phyloP scores from a whole-genome alignment of 352 stramenopile genomes.

The Blastocystis sp. region DNA sequence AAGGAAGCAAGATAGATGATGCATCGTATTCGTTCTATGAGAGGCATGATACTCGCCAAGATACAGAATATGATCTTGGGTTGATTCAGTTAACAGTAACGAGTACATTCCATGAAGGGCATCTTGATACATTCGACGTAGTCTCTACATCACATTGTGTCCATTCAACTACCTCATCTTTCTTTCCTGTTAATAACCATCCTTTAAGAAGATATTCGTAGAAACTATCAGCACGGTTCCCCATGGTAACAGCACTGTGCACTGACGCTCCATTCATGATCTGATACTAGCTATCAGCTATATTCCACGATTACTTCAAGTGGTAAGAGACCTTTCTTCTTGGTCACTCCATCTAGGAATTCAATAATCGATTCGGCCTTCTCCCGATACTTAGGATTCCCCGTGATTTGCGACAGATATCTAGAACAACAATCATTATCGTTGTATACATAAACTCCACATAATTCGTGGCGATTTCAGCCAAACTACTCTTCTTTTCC shows the following conservation, averaged over 20 bases:
- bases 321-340: background rate
- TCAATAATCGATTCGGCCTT: slow-evolving; percentile 74
- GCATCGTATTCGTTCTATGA: slow-evolving; percentile 68
- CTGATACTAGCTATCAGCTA: slow-evolving; percentile 55
- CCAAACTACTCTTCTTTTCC: slow-evolving; percentile 66
- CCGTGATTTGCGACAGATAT: slow-evolving; percentile 75
- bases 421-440: background rate
- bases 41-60: background rate
- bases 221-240: slow-evolving; percentile 78
- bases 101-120: slow-evolving; percentile 72
- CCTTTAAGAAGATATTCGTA: slow-evolving; percentile 97
- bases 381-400: slow-evolving; percentile 71
- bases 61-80: background rate
- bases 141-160: background rate
- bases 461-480: background rate
- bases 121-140: slow-evolving; percentile 71
- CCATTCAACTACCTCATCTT: slow-evolving; percentile 66
- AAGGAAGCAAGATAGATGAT: slow-evolving; percentile 74
- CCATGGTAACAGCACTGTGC: slow-evolving; percentile 71
- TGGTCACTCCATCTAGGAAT: slow-evolving; percentile 70
- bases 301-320: background rate
- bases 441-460: slow-evolving; percentile 33
- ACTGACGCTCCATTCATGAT: slow-evolving; percentile 65
- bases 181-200: slow-evolving; percentile 84
- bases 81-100: slow-evolving; percentile 67